These are phyloP conservation scores for Crithidia thermophila DNA, from an alignment of 208 protist species.

Conservation along the genomic window DNA sequence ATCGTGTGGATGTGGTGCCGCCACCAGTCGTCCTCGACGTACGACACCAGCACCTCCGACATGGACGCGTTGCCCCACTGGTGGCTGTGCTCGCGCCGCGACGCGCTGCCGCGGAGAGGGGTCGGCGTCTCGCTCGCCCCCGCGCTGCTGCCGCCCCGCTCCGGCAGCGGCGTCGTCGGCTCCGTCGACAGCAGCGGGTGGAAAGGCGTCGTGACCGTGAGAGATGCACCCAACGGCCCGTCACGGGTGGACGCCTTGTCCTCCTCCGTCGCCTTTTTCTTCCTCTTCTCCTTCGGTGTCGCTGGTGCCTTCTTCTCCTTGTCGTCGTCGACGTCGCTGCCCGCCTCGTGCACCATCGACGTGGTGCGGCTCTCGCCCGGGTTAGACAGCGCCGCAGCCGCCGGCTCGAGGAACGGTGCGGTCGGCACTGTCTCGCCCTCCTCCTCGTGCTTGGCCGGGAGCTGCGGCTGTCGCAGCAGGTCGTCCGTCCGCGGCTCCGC, in stretches of 20 bases:
- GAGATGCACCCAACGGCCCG: not conserved
- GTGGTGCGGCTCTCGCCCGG: not conserved
- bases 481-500: not conserved
- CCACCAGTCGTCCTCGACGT: slow-evolving; percentile 84
- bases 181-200: not conserved
- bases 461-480: not conserved
- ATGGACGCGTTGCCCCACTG: slow-evolving; percentile 9
- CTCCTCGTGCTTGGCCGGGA: not conserved
- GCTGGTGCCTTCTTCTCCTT: not conserved
- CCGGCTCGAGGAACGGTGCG: not conserved
- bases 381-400: not conserved
- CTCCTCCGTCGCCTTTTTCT: too few relatives aligned
- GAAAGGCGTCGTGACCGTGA: slow-evolving; percentile 13
- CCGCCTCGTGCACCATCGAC: slow-evolving; percentile 1
- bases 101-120: not conserved
- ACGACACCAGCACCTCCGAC: slow-evolving; percentile 37
- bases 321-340: not conserved
- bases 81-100: not conserved
- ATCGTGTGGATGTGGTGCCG: slow-evolving; percentile 67
- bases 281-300: too few relatives aligned
- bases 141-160: not conserved
- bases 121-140: not conserved
- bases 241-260: too few relatives aligned
- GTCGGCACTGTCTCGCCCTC: not conserved
- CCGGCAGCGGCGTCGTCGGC: not conserved